Evolutionary conservation across 2,329 filamentous ascomycete genomes (phyloP).

Genomic region (Knufia fluminis): DNA sequence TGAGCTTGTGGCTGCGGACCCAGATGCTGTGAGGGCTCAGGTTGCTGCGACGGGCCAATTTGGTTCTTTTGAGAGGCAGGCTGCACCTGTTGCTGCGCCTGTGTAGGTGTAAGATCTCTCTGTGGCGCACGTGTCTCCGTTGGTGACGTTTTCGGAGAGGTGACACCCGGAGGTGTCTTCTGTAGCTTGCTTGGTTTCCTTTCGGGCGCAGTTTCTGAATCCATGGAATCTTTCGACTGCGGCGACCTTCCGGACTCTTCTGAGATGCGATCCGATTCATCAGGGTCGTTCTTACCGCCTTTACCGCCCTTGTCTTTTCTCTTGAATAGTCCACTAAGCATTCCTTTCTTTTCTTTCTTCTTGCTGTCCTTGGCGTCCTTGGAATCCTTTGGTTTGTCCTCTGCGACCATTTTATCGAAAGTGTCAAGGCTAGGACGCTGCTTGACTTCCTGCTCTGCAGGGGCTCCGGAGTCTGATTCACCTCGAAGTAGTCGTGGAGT

Average conservation of each 20-base stretch:
- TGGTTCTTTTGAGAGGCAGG: slow-evolving; percentile 9
- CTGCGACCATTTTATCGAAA: slow-evolving; percentile 56
- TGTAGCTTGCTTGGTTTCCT: slow-evolving; percentile 60
- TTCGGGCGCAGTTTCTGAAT: slow-evolving; percentile 40
- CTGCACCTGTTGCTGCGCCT: slow-evolving; percentile 3
- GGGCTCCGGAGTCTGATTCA: slow-evolving; percentile 72
- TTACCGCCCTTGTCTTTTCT: slow-evolving; percentile 54
- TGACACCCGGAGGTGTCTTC: slow-evolving; percentile 47
- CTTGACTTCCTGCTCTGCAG: slow-evolving; percentile 63
- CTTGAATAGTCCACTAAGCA: slow-evolving; percentile 62
- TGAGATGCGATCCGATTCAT: slow-evolving; percentile 50
- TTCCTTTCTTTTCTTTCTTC: slow-evolving; percentile 63
- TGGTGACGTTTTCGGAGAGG: slow-evolving; percentile 26
- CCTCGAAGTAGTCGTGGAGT: slow-evolving; percentile 88
- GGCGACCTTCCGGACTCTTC: slow-evolving; percentile 45
- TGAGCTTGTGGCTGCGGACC: slow-evolving; percentile 11
- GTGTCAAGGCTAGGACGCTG: slow-evolving; percentile 64
- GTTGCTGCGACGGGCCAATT: slow-evolving; percentile 6
- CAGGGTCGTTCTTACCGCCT: slow-evolving; percentile 36
- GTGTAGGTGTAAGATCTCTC: slow-evolving; percentile 27
- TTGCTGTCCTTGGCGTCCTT: too few relatives aligned
- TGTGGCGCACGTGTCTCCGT: slow-evolving; percentile 24
- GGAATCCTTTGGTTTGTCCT: slow-evolving; percentile 59
- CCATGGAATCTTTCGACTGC: slow-evolving; percentile 36
- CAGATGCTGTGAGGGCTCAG: background rate